Percentiles rank a stretch among this genome's conserved stretches.
Conservation (phyloP, 257 asterid genomes). For the Ehretia macrophylla region DNA sequence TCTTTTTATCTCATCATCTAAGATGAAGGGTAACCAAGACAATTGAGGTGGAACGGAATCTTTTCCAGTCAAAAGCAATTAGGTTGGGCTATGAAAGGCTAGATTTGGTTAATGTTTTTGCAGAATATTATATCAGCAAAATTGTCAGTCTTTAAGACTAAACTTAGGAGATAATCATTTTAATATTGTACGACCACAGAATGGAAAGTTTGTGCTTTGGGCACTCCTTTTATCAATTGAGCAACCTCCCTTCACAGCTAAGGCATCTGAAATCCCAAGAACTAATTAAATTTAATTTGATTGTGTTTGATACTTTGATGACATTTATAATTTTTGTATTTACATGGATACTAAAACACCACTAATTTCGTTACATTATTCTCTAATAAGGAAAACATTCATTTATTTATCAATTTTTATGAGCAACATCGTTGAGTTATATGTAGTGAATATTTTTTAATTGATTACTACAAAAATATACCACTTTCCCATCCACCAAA, state of each 20-base stretch:
- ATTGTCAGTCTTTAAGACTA: constrained; percentile 10
- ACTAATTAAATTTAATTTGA: neutral
- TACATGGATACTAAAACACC: too few relatives aligned
- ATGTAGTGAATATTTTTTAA: too few relatives aligned
- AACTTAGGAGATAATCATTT: neutral
- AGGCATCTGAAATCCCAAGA: constrained; percentile 11
- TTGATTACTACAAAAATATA: too few relatives aligned
- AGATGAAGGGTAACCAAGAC: constrained; percentile 13
- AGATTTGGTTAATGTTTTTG: constrained; percentile 18
- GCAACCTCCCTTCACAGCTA: constrained; percentile 30
- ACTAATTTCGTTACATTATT: too few relatives aligned
- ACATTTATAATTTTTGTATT: too few relatives aligned
- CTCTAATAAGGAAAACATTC: too few relatives aligned
- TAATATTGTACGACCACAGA: constrained; percentile 24
- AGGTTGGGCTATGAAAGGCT: constrained; percentile 9
- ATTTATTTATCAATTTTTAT: too few relatives aligned
- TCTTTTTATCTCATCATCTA: too few relatives aligned
- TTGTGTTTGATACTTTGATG: neutral
- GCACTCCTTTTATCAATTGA: constrained; percentile 15
- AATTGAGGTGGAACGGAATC: constrained; percentile 22
- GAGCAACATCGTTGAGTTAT: too few relatives aligned
- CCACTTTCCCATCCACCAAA: too few relatives aligned
- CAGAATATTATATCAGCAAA: constrained; percentile 4
- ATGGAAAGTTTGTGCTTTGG: constrained; percentile 7
- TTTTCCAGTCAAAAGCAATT: constrained; percentile 51